Conservation (phyloP, 441 rosid genomes). For the Croton laevigatus region DNA sequence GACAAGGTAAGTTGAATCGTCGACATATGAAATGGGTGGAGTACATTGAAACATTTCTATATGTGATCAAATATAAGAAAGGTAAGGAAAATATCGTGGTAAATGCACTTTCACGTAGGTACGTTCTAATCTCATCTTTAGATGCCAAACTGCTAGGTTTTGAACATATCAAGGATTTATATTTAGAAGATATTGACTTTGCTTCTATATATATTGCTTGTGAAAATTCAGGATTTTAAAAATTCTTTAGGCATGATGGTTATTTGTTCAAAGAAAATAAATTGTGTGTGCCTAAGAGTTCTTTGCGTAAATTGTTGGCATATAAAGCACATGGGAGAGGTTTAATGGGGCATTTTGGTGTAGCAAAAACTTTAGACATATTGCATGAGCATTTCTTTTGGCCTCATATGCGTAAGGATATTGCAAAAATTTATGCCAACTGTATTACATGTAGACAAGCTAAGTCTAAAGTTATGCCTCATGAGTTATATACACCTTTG, state of each 20-base stretch:
- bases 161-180: conserved; percentile 5
- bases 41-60: conserved; percentile 7
- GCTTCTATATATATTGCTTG: not conserved
- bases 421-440: too few relatives aligned
- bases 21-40: not conserved
- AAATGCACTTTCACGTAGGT: conserved; percentile 1
- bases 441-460: too few relatives aligned
- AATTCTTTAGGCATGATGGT: conserved; percentile 12
- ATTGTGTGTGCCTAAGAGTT: too few relatives aligned
- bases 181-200: not conserved
- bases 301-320: too few relatives aligned
- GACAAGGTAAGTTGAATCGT: not conserved
- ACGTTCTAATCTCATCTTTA: not conserved
- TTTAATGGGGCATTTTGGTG: too few relatives aligned
- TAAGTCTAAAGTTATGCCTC: too few relatives aligned
- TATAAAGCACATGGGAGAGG: too few relatives aligned
- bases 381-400: too few relatives aligned
- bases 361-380: too few relatives aligned
- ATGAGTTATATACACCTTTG: too few relatives aligned
- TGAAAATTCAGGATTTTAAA: not conserved
- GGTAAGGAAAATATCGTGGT: conserved; percentile 3
- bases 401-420: too few relatives aligned
- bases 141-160: not conserved
- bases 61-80: conserved; percentile 10
- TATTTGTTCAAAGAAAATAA: too few relatives aligned